Conservation (phyloP, 2,329 filamentous ascomycete species). For the Berkeleyomyces rouxiae region DNA sequence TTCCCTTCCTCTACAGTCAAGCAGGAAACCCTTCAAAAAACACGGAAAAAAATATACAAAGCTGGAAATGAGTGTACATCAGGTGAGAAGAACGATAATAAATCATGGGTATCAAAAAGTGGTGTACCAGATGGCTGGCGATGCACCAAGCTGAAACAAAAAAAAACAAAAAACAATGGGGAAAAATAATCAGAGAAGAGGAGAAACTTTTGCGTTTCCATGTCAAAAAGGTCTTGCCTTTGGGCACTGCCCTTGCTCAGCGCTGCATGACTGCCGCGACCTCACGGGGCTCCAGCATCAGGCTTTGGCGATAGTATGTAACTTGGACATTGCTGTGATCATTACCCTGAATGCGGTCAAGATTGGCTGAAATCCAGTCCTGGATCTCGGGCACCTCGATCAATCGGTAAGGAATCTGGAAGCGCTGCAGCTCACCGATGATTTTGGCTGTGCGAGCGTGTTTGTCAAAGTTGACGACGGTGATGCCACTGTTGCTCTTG, state of each 20-base stretch:
- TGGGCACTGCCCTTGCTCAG: constrained; percentile 16
- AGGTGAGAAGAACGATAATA: constrained; percentile 15
- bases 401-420: constrained; percentile 84
- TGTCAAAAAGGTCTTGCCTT: neutral
- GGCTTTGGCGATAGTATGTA: constrained; percentile 61
- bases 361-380: constrained; percentile 76
- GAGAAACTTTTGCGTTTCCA: neutral
- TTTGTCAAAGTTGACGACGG: constrained; percentile 96
- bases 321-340: constrained; percentile 41
- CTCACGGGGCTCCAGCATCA: constrained; percentile 66
- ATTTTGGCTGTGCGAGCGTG: constrained; percentile 88
- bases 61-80: constrained; percentile 11
- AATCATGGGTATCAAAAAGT: constrained; percentile 16
- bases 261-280: constrained; percentile 21
- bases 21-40: neutral
- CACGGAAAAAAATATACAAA: neutral
- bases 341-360: constrained; percentile 53
- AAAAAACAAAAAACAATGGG: constrained; percentile 1
- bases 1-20: neutral
- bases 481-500: constrained; percentile 42
- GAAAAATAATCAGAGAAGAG: neutral
- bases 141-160: neutral
- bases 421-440: constrained; percentile 86
- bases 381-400: constrained; percentile 75
- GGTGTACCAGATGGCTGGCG: constrained; percentile 11